A percentile compares a stretch with the other conserved stretches of the same genome.
Conservation (phyloP, 2,329 filamentous ascomycete genomes). For the Cercospora sp. region DNA sequence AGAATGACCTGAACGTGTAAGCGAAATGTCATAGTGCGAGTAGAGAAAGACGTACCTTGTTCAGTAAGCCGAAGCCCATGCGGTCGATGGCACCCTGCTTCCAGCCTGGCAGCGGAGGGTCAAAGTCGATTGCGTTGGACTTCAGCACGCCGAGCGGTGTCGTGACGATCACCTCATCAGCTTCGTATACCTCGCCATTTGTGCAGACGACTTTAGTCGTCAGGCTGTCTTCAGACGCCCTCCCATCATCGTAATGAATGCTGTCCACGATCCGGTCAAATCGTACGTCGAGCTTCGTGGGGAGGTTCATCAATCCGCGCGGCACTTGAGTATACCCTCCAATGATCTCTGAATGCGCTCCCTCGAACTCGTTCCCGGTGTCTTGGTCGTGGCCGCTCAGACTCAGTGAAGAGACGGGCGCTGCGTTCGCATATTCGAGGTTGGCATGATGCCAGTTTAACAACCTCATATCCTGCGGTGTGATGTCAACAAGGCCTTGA, state of each 20-base stretch:
- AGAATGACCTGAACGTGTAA: conserved; percentile 62
- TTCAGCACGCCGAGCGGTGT: conserved; percentile 91
- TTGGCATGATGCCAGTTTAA: conserved; percentile 99
- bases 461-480: conserved; percentile 81
- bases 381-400: conserved; percentile 95
- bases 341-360: conserved; percentile 86
- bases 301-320: conserved; percentile 78
- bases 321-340: conserved; percentile 93
- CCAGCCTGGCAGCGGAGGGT: conserved; percentile 85
- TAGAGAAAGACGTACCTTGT: conserved; percentile 64
- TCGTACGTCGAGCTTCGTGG: conserved; percentile 73
- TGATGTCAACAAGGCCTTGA: conserved; percentile 76
- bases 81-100: conserved; percentile 78
- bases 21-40: conserved; percentile 1
- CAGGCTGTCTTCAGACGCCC: conserved; percentile 39
- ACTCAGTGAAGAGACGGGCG: conserved; percentile 81
- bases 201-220: conserved; percentile 70
- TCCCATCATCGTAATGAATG: conserved; percentile 60
- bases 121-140: conserved; percentile 75
- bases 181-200: conserved; percentile 73
- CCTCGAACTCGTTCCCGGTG: conserved; percentile 95
- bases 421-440: conserved; percentile 94
- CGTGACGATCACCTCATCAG: conserved; percentile 89
- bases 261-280: conserved; percentile 71
- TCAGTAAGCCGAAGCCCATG: conserved; percentile 88